Evolutionary conservation across 164 flowering plant genomes (phyloP), one percentile per base, ranked within the genome.

Genomic region (Malania oleifera): DNA sequence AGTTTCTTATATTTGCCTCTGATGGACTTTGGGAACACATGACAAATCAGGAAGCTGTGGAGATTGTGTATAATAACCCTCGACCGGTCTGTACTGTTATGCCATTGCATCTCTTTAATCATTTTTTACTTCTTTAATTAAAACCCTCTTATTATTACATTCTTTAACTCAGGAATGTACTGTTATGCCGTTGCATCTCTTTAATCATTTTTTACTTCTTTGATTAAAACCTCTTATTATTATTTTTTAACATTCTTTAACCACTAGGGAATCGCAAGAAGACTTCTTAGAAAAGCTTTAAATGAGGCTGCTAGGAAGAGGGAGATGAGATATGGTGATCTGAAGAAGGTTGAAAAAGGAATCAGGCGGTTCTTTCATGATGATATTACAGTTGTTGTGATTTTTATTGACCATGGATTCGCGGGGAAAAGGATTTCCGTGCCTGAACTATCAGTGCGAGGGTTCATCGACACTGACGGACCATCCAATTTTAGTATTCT

Each of bases 21-120:
- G 98, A 89, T 71, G 98, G 96, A 15, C 87, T 91, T 2, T 91
- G 98, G 98, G 95, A 89, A 35, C 84, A 77, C 38, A 0, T 89
- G 70, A 69, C 86, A 12, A 81, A 85, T 58, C 81, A 87, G 67
- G 74, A 82, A 65, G 98, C 87, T 14, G 96, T 62, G 23, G 86
- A 85, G 40, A 76, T 87, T 7, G 93, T 91, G 37, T 13, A 66
- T 44, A 81, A 73, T 1, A 54, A 65, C 62, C 87, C 92, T 1
- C 77, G 90, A 63, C 37, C 56, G 40, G 98, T 91, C 71, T 49
- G 79, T 68, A 22, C 55, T 39, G 34, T 29, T 54, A 15, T 15
- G 12, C 34, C 19, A 20, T 56, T 6, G 20, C 14, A 9, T 46
- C n/a, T 46, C 1, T 58, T 50, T 19, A 2, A 0, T 1, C 11